phyloP scores from a whole-genome alignment of 2,329 filamentous ascomycete species.

The Cladophialophora psammophila region DNA sequence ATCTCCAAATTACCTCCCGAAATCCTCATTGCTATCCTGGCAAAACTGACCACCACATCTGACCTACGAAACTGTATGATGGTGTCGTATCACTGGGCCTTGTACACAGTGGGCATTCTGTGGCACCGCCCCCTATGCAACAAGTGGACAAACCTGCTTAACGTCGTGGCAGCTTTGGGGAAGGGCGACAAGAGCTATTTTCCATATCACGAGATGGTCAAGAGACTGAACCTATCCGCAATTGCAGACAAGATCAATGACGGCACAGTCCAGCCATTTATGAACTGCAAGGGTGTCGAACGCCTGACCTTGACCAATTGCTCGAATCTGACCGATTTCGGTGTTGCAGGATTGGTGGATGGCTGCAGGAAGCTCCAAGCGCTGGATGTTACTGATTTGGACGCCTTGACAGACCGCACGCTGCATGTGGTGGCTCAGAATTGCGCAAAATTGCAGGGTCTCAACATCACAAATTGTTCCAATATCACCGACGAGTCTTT shows the following conservation, averaged over 20 bases:
- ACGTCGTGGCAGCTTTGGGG: constrained; percentile 76
- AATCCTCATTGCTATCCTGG: constrained; percentile 91
- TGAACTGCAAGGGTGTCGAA: constrained; percentile 88
- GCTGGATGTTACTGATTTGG: constrained; percentile 84
- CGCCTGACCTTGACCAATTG: constrained; percentile 92
- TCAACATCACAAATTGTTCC: constrained; percentile 89
- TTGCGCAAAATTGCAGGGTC: constrained; percentile 83
- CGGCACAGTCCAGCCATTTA: constrained; percentile 82
- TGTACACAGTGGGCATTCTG: constrained; percentile 88
- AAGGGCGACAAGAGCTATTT: constrained; percentile 76
- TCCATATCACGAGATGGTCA: constrained; percentile 87
- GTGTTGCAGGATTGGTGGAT: constrained; percentile 78
- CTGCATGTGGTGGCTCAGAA: constrained; percentile 79
- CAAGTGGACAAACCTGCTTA: constrained; percentile 80
- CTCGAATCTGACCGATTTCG: constrained; percentile 80
- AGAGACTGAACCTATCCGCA: constrained; percentile 85
- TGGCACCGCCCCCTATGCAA: constrained; percentile 95
- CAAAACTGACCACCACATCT: constrained; percentile 75
- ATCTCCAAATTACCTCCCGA: constrained; percentile 89
- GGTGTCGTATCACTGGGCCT: constrained; percentile 92
- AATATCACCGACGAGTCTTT: constrained; percentile 87
- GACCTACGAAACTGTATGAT: constrained; percentile 90
- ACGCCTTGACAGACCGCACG: constrained; percentile 80
- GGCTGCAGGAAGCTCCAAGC: constrained; percentile 84
- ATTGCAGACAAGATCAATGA: constrained; percentile 81